Evolutionary conservation across 1,284 basidiomycete species (phyloP).

Genomic region (Xerocomus alliaceus): DNA sequence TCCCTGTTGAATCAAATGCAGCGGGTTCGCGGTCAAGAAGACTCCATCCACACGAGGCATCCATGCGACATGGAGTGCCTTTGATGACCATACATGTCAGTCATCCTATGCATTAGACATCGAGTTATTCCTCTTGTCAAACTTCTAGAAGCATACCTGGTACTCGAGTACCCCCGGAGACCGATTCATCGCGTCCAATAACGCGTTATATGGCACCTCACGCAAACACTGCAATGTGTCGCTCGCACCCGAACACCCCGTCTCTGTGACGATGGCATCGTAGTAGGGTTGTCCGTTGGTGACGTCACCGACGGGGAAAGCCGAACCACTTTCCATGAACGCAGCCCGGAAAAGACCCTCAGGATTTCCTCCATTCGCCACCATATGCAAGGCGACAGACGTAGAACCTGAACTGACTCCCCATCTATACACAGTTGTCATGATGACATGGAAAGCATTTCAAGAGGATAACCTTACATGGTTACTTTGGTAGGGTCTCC

Average conservation of each 20-base stretch:
- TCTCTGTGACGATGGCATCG: constrained; percentile 19
- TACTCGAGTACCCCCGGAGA: not conserved
- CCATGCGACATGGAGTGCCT: constrained; percentile 53
- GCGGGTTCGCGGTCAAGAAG: constrained; percentile 52
- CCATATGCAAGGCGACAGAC: constrained; percentile 38
- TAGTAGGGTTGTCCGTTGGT: constrained; percentile 28
- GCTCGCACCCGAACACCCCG: constrained; percentile 24
- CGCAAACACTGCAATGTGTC: constrained; percentile 41
- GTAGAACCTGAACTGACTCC: constrained; percentile 42
- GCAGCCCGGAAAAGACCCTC: constrained; percentile 40
- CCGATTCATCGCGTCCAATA: not conserved
- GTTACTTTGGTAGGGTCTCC: constrained; percentile 38
- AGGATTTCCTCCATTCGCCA: constrained; percentile 31
- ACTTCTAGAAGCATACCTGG: not conserved
- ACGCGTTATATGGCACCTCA: not conserved
- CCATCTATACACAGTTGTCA: constrained; percentile 28
- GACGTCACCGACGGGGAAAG: constrained; percentile 13
- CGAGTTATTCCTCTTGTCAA: too few species aligned
- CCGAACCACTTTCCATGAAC: constrained; percentile 42
- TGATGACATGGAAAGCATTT: not conserved
- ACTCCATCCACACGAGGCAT: constrained; percentile 57
- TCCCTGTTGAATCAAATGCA: constrained; percentile 46
- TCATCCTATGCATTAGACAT: not conserved
- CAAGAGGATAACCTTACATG: constrained; percentile 31
- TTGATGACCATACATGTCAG: not conserved